Evolutionary conservation across 2,329 filamentous ascomycete genomes (phyloP), one percentile per base, ranked within the genome.

Genomic region (Trichoderma afroharzianum): DNA sequence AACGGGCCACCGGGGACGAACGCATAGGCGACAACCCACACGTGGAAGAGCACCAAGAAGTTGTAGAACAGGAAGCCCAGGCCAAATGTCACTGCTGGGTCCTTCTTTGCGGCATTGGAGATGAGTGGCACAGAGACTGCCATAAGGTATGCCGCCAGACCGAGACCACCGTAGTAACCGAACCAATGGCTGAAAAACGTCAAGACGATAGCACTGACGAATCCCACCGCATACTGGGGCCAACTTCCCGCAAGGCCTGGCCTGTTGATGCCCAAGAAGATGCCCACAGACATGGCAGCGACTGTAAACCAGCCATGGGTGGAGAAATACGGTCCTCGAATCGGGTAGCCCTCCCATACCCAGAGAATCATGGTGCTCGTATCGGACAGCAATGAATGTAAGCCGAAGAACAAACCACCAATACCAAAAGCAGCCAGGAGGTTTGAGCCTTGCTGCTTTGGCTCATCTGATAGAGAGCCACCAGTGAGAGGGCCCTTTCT

Each of bases 351-450:
- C 76, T 98, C 94, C 96, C 96, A 99, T 3, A 94, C 94, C 96
- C 96, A 99, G 18, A 95, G 87, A 71, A 98, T 98, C 94, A 99
- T 98, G 68, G 96, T 99, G 84, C 96, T 98, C 0, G 95, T 97
- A 80, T 99, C 96, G 0, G 96, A 98, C 12, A 99, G 87, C 11
- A 99, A 85, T 1, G 95, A 98, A 80, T 98, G 96, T 78, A 98
- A 86, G 6, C 88, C 93, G 78, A 99, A 99, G 78, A 98, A 87
- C 8, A 98, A 82, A 33, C 94, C 95, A 28, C 89, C 94, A 70
- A 98, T 82, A 72, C 96, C 94, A 63, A 96, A 82, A 11, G 91
- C 92, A 33, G 94, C 90, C 57, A 97, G 85, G n/a, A 79, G 72
- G 0, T 90, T 87, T 18, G 93, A 95, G 1, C 92, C 91, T 72